Conservation (phyloP, 495 filamentous ascomycete genomes). For the Articulospora tetracladia region DNA sequence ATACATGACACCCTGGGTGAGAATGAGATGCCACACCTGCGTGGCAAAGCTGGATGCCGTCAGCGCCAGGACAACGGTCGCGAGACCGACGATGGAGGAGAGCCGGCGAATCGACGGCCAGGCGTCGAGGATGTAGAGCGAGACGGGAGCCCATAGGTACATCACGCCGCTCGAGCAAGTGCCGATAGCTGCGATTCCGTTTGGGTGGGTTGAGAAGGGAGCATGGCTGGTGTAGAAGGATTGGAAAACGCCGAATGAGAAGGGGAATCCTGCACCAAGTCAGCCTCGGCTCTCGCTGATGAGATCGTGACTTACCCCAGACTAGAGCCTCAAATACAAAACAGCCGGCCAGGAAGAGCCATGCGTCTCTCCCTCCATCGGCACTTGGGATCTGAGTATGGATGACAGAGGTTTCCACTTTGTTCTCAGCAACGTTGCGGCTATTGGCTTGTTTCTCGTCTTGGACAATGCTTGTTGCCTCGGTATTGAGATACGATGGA, state of each 20-base stretch:
- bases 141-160: conserved; percentile 41
- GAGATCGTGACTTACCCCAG: conserved; percentile 48
- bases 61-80: conserved; percentile 37
- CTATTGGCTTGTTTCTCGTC: no score
- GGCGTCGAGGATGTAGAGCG: conserved; percentile 24
- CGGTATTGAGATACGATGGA: no score
- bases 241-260: conserved; percentile 51
- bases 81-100: conserved; percentile 15
- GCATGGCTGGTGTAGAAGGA: conserved; percentile 38
- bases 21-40: conserved; percentile 40
- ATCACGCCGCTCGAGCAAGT: conserved; percentile 37
- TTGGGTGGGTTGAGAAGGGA: conserved; percentile 30
- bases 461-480: no score
- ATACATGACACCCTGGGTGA: conserved; percentile 48
- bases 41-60: conserved; percentile 42
- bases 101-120: conserved; percentile 24
- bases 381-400: conserved; percentile 44
- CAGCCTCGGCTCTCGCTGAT: neutral
- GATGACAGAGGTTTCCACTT: neutral
- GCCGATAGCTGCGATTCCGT: conserved; percentile 33
- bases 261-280: conserved; percentile 51
- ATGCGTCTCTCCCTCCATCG: conserved; percentile 61
- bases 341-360: conserved; percentile 57
- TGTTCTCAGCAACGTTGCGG: no score
- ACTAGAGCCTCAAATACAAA: conserved; percentile 63